Base-by-base conservation (phyloP, 2,329 filamentous ascomycete genomes). In the Zymoseptoria crescenta region DNA sequence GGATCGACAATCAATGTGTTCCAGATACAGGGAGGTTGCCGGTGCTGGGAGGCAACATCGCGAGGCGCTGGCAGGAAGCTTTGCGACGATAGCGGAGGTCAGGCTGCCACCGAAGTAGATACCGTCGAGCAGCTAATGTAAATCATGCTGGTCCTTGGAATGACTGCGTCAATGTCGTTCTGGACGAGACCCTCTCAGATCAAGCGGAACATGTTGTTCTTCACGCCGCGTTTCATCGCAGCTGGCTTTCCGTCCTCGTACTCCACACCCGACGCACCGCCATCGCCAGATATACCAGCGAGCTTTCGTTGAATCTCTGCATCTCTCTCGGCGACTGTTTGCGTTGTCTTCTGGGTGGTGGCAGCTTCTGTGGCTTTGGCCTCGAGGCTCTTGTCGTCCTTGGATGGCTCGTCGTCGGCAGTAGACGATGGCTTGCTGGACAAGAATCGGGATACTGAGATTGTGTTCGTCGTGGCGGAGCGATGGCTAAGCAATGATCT, bases 131-230 rank as follows among this genome's bases (percentile, higher is more conserved):
- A 24, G 24, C 24, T 24, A 24, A 24, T 24, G 24, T 24, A 2
- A 24, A 24, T 4, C 24, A 45, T 45, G 13, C 35, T 16, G 16
- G 35, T 16, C n/a, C 35, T 45, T 45, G 35, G 16, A 16, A 6
- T 30, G 16, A 27, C 27, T 45, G 10, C 3, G 52, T 24, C 2
- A 4, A 24, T 24, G 24, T 24, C 24, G 35, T 16, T 41, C 35
- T 45, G 35, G n/a, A 16, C 16, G 35, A 45, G 35, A 45, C n/a
- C 13, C 35, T 16, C 35, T 74, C 67, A 84, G 20, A 89, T 89
- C 60, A 87, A 82, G 16, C 87, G 78, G 70, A 91, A 91, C 87
- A 91, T 91, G 66, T 91, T 91, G 56, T 86, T 83, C 70, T 81
- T 85, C 9, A 92, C 88, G 41, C 85, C 81, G 54, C 87, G 78